phyloP scores from a whole-genome alignment of 768 basidiomycete genomes.

The Lentinus tigrinus region DNA sequence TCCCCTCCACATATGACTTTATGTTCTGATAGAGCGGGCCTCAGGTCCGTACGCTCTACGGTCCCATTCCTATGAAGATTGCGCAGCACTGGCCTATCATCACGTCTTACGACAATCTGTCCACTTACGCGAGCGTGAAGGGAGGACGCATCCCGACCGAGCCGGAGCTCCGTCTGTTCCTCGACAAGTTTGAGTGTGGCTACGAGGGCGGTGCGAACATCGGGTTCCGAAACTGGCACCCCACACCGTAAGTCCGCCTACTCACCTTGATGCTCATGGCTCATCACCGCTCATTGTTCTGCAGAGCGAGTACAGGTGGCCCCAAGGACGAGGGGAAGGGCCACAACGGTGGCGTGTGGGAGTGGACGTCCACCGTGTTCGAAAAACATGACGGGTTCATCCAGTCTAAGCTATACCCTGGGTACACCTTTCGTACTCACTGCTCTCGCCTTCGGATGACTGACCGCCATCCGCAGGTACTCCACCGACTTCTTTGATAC shows the following conservation, averaged over 20 bases:
- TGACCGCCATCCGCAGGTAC: slow-evolving; percentile 43
- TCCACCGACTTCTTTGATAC: slow-evolving; percentile 91
- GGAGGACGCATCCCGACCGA: slow-evolving; percentile 96
- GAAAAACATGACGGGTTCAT: slow-evolving; percentile 73
- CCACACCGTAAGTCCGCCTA: slow-evolving; percentile 70
- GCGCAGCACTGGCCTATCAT: slow-evolving; percentile 87
- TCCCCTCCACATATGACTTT: background rate
- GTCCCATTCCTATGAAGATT: slow-evolving; percentile 72
- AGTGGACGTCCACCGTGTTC: slow-evolving; percentile 89
- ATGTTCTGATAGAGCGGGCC: background rate
- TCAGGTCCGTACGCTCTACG: slow-evolving; percentile 84
- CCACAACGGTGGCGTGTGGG: slow-evolving; percentile 96
- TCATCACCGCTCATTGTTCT: background rate
- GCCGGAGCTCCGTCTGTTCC: slow-evolving; percentile 79
- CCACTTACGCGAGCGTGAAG: slow-evolving; percentile 76
- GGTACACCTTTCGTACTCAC: slow-evolving; percentile 41
- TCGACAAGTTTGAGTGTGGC: slow-evolving; percentile 69
- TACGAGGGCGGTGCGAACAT: slow-evolving; percentile 79
- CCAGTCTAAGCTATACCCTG: slow-evolving; percentile 81
- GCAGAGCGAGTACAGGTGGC: slow-evolving; percentile 68
- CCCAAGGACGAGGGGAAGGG: slow-evolving; percentile 53
- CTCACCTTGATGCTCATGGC: too few relatives aligned
- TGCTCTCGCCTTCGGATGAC: background rate
- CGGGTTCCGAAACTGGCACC: slow-evolving; percentile 94
- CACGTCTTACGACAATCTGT: slow-evolving; percentile 74